phyloP scores from a whole-genome alignment of 768 basidiomycete genomes.

The Lanmaoa rubissima region DNA sequence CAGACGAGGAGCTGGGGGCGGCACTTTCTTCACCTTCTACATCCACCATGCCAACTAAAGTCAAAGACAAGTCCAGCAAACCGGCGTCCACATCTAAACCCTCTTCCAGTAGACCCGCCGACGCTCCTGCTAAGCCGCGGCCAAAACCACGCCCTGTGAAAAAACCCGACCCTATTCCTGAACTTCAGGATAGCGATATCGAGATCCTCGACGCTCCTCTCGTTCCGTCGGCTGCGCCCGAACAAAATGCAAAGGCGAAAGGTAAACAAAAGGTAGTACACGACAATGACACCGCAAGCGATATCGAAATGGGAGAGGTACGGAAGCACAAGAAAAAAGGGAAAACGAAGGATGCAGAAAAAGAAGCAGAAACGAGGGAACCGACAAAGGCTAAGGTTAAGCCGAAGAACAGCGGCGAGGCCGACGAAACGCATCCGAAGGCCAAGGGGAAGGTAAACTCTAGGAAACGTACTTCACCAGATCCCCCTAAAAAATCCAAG shows the following conservation, averaged over 20 bases:
- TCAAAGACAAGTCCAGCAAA: slow-evolving; percentile 18
- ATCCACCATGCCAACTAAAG: slow-evolving; percentile 8
- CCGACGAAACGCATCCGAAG: slow-evolving; percentile 13
- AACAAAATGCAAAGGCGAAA: slow-evolving; percentile 29
- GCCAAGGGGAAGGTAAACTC: slow-evolving; percentile 14
- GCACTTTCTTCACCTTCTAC: slow-evolving; percentile 15
- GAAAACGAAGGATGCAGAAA: slow-evolving; percentile 19
- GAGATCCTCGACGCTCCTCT: slow-evolving; percentile 24
- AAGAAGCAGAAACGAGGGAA: slow-evolving; percentile 26
- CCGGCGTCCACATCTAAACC: slow-evolving; percentile 17
- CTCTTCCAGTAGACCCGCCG: slow-evolving; percentile 15
- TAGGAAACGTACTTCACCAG: slow-evolving; percentile 21
- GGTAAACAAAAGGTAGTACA: slow-evolving; percentile 40
- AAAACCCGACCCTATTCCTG: slow-evolving; percentile 13
- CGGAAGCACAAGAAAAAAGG: slow-evolving; percentile 28
- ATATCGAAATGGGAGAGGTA: slow-evolving; percentile 23
- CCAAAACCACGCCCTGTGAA: slow-evolving; percentile 23
- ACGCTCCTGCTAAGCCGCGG: slow-evolving; percentile 22
- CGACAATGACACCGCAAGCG: slow-evolving; percentile 14
- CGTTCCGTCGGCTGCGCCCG: slow-evolving; percentile 17
- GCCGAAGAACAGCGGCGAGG: slow-evolving; percentile 26
- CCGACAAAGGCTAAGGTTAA: slow-evolving; percentile 28
- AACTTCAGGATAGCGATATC: slow-evolving; percentile 32
- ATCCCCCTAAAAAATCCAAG: slow-evolving; percentile 23
- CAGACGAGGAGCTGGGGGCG: slow-evolving; percentile 28